Evolutionary conservation across 1,284 basidiomycete species (phyloP).

Genomic region (Microbotryum lychnidis-dioicae): DNA sequence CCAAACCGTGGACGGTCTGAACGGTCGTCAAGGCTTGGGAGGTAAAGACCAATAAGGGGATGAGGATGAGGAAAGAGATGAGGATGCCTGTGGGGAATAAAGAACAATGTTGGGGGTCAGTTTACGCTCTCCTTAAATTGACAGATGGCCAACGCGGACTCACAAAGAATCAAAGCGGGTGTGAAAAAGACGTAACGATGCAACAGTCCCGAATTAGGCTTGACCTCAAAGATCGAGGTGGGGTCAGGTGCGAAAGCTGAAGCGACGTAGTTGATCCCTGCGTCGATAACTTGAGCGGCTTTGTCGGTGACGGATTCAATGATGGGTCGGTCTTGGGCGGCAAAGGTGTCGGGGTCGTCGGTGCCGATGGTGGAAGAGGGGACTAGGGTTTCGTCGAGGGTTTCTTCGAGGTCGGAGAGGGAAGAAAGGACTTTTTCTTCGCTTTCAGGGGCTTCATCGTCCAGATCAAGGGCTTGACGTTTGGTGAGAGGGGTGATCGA

Average conservation of each 20-base stretch:
- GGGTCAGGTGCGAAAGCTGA: slow-evolving; percentile 8
- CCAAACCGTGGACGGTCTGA: slow-evolving; percentile 25
- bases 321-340: slow-evolving; percentile 5
- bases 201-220: slow-evolving; percentile 10
- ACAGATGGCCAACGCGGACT: not conserved
- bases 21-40: slow-evolving; percentile 13
- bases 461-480: not conserved
- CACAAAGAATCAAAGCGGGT: slow-evolving; percentile 22
- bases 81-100: slow-evolving; percentile 12
- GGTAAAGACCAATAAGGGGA: slow-evolving; percentile 22
- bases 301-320: slow-evolving; percentile 3
- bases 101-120: not conserved
- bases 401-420: not conserved
- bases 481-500: slow-evolving; percentile 7
- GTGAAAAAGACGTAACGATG: slow-evolving; percentile 30
- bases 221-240: slow-evolving; percentile 26
- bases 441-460: not conserved
- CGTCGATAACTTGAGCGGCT: not conserved
- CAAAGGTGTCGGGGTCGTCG: not conserved
- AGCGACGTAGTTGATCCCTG: not conserved
- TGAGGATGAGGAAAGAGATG: slow-evolving; percentile 18
- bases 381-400: not conserved
- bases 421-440: not conserved
- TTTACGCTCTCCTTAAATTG: not conserved
- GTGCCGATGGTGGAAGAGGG: no score